phyloP scores from a whole-genome alignment of 371 early-diverging fungal species.

The Capniomyces stellatus region DNA sequence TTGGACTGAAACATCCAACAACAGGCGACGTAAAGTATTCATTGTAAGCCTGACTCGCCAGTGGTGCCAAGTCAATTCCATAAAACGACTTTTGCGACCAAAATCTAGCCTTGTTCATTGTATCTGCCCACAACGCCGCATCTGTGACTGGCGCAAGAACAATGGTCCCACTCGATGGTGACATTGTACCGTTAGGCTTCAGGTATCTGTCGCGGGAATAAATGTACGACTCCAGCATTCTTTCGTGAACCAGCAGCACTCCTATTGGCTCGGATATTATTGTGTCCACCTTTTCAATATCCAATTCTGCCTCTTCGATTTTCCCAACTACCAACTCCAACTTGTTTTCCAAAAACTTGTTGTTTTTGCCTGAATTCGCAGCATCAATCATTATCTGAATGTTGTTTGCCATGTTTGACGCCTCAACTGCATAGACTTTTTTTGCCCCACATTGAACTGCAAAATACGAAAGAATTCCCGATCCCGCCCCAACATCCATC shows the following conservation, averaged over 20 bases:
- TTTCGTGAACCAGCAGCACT: slow-evolving; percentile 85
- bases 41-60: slow-evolving; percentile 34
- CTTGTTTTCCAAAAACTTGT: slow-evolving; percentile 56
- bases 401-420: slow-evolving; percentile 85
- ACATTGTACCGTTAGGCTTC: slow-evolving; percentile 80
- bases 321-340: slow-evolving; percentile 71
- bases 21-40: slow-evolving; percentile 48
- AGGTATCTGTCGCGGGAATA: slow-evolving; percentile 59
- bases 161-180: slow-evolving; percentile 78
- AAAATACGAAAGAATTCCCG: slow-evolving; percentile 88
- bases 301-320: slow-evolving; percentile 54
- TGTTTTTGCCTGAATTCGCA: slow-evolving; percentile 37
- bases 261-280: slow-evolving; percentile 94
- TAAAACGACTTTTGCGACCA: slow-evolving; percentile 79
- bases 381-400: slow-evolving; percentile 58
- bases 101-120: slow-evolving; percentile 77
- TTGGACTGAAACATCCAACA: slow-evolving; percentile 84
- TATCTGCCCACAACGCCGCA: slow-evolving; percentile 70
- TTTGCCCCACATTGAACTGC: slow-evolving; percentile 88
- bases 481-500: slow-evolving; percentile 93
- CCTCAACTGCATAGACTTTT: no score
- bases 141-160: slow-evolving; percentile 77
- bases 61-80: slow-evolving; percentile 77
- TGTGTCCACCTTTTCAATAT: slow-evolving; percentile 52
- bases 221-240: slow-evolving; percentile 41